Evolutionary conservation across 2,329 filamentous ascomycete genomes (phyloP).

Genomic region (Blastomyces emzantsi): DNA sequence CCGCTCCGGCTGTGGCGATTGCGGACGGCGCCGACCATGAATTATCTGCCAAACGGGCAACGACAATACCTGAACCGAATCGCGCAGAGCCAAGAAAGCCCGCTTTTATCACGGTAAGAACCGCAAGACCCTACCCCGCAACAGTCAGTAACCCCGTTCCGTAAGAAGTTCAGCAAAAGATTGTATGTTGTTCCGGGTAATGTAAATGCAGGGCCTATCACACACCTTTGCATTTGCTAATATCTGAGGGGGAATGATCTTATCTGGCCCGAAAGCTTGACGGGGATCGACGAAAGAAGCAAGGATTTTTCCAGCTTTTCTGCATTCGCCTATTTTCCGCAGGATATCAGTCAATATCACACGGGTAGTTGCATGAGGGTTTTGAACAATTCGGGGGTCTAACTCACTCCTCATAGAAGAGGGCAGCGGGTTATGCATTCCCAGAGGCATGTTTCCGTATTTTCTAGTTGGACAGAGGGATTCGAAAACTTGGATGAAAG

Average conservation of each 20-base stretch:
- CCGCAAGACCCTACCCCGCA: constrained; percentile 37
- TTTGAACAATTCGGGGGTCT: constrained; percentile 2
- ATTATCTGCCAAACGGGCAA: constrained; percentile 41
- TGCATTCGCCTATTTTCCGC: constrained; percentile 70
- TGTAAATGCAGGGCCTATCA: not conserved
- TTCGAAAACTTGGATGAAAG: not conserved
- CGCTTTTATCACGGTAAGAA: constrained; percentile 43
- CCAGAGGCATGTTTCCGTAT: constrained; percentile 13
- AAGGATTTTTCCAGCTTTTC: constrained; percentile 93
- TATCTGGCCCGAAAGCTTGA: constrained; percentile 91
- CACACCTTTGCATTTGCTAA: constrained; percentile 80
- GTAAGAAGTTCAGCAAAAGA: not conserved
- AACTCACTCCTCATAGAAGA: constrained; percentile 41
- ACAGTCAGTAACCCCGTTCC: not conserved
- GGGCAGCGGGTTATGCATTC: constrained; percentile 38
- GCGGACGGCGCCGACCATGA: constrained; percentile 44
- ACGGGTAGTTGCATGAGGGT: not conserved
- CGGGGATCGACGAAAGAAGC: constrained; percentile 88
- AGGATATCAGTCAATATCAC: constrained; percentile 16
- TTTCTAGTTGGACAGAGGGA: not conserved
- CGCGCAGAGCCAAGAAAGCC: constrained; percentile 44
- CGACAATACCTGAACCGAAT: constrained; percentile 43
- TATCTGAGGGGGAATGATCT: constrained; percentile 86
- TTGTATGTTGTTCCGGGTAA: not conserved
- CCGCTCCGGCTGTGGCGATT: constrained; percentile 41